Evolutionary conservation across 768 basidiomycete genomes (phyloP), one percentile per base, ranked within the genome.

Genomic region (Pisolithus albus): DNA sequence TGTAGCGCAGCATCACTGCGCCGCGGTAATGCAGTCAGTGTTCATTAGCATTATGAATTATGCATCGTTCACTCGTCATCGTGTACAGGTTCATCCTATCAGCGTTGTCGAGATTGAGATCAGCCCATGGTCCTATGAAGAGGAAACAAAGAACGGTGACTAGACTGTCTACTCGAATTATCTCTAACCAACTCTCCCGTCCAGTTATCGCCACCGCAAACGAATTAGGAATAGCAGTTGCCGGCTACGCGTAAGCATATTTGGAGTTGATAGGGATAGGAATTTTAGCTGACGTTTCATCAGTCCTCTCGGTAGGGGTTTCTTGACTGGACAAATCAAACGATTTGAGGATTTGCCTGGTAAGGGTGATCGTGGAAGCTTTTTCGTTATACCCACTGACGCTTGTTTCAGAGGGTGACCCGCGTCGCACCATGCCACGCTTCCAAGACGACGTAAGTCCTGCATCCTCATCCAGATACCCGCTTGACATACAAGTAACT

Each of bases 101-200:
- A 71, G 78, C 11, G 71, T 77, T 15, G 79, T 82, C 7, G 84
- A 88, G 62, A 83, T 86, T 47, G 86, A 88, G 62, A 67, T 83
- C 39, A 83, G 80, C 58, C 75, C 79, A 2, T 84, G 80, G 74
- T 71, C 76, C 2, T 81, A 80, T 47, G 79, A 80, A 53, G 68
- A 72, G 21, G 72, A 80, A 48, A 74, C 79, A 15, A 73, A 72
- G 56, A 69, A 74, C 16, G 74, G 74, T 72, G 47, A 28, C 42
- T 3, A 16, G 23, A 9, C n/a, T 30, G 61, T 37, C 11, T 34
- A 19, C 0, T 11, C 32, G 39, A 24, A n/a, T n/a, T 21, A 34
- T 5, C 28, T 7, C 42, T 15, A 23, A 39, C 39, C 13, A 58
- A 34, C 36, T 7, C 4, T 26, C 1, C 4, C 19, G 21, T 19